Conservation (phyloP, 176 grass and related monocot genomes). For the Ampelocalamus luodianensis region DNA sequence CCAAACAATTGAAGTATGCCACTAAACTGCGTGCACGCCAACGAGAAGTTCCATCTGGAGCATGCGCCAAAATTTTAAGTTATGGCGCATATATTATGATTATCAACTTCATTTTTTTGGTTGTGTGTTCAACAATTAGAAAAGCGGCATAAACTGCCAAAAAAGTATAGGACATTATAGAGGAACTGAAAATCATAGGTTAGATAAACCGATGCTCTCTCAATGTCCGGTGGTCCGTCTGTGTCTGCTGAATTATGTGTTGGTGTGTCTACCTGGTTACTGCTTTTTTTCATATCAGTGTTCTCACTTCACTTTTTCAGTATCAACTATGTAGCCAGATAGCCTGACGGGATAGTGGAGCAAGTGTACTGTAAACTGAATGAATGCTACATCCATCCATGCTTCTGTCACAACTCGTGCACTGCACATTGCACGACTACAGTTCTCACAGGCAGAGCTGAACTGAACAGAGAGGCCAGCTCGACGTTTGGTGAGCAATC, state of each 20-base stretch:
- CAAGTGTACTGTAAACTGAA: background rate
- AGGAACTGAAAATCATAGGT: background rate
- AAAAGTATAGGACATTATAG: background rate
- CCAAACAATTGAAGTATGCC: background rate
- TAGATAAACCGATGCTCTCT: background rate
- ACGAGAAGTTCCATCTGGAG: background rate
- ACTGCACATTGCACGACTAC: background rate
- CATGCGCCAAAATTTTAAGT: background rate
- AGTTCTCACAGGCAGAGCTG: background rate
- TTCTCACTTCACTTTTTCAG: background rate
- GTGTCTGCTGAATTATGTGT: background rate
- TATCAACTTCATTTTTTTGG: background rate
- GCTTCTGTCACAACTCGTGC: background rate
- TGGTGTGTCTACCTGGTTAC: background rate
- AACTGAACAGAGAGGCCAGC: background rate
- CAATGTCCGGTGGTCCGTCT: background rate
- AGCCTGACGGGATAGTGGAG: background rate
- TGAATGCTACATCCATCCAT: background rate
- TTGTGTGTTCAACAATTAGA: background rate
- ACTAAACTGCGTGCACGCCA: background rate
- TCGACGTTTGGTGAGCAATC: background rate
- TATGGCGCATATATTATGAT: background rate
- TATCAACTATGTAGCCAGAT: background rate
- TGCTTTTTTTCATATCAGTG: background rate
- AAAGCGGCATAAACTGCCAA: background rate